Evolutionary conservation across 1,284 basidiomycete genomes (phyloP).

Genomic region (Microbotryomycetes sp.): DNA sequence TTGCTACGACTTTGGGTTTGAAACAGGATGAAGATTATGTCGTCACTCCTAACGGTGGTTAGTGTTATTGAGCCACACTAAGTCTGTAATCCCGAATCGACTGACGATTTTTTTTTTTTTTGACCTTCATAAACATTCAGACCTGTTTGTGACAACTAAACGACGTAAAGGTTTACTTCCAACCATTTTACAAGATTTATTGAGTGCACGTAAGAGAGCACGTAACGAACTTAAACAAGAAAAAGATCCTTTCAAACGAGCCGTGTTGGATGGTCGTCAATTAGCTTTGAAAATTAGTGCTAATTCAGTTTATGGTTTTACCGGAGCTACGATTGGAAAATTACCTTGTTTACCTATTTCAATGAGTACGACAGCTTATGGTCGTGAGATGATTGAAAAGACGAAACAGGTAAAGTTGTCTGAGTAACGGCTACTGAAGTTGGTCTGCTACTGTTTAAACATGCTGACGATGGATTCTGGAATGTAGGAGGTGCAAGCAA

Average conservation of each 20-base stretch:
- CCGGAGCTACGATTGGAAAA: slow-evolving; percentile 90
- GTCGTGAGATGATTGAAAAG: slow-evolving; percentile 93
- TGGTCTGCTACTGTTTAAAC: not conserved
- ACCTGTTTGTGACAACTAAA: slow-evolving; percentile 68
- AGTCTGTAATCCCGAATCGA: not conserved
- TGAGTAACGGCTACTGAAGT: too few relatives aligned
- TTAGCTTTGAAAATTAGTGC: slow-evolving; percentile 91
- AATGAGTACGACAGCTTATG: slow-evolving; percentile 85
- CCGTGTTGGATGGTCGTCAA: slow-evolving; percentile 89
- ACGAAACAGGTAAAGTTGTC: slow-evolving; percentile 64
- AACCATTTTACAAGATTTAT: slow-evolving; percentile 83
- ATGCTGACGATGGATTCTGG: not conserved
- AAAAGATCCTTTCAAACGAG: slow-evolving; percentile 88
- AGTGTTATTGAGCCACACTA: slow-evolving; percentile 26
- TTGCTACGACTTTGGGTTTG: slow-evolving; percentile 67
- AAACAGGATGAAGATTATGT: slow-evolving; percentile 81
- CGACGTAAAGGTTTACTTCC: slow-evolving; percentile 80
- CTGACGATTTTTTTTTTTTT: not conserved
- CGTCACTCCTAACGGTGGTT: slow-evolving; percentile 83
- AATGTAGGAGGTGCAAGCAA: slow-evolving; percentile 73
- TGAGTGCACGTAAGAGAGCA: slow-evolving; percentile 82
- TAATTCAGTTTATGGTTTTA: slow-evolving; percentile 96
- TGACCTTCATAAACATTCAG: slow-evolving; percentile 46
- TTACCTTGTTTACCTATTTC: slow-evolving; percentile 89
- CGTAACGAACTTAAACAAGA: slow-evolving; percentile 91